Evolutionary conservation across 805 yeast genomes (phyloP).

Genomic region (Kuraishia ogatae): DNA sequence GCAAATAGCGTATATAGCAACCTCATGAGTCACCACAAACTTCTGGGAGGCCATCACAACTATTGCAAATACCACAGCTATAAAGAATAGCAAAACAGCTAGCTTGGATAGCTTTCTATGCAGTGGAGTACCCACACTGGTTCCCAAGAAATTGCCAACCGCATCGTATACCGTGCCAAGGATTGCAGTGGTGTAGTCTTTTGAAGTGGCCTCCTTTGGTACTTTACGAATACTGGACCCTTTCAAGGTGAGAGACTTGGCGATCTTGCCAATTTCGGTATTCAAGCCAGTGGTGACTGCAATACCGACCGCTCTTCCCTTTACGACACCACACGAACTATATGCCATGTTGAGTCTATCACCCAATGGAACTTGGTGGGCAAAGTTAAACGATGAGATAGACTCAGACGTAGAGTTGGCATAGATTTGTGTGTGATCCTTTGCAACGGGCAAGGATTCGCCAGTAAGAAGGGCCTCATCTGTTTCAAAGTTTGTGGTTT

Average conservation of each 20-base stretch:
- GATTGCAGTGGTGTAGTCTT: constrained; percentile 38
- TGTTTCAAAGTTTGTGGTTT: constrained; percentile 56
- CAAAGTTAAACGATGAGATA: background rate
- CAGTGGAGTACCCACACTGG: constrained; percentile 73
- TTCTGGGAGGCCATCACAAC: constrained; percentile 82
- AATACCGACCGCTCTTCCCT: constrained; percentile 68
- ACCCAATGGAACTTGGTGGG: constrained; percentile 48
- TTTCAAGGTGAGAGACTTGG: constrained; percentile 42
- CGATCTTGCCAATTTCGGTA: constrained; percentile 73
- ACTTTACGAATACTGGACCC: constrained; percentile 29
- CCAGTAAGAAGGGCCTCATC: constrained; percentile 90
- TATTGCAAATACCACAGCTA: constrained; percentile 82
- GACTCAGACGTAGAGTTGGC: constrained; percentile 10
- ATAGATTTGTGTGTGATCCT: constrained; percentile 35
- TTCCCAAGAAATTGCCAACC: constrained; percentile 65
- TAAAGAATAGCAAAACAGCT: constrained; percentile 60
- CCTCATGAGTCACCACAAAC: constrained; percentile 66
- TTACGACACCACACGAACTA: constrained; percentile 60
- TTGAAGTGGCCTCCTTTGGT: constrained; percentile 29
- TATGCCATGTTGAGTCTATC: constrained; percentile 68
- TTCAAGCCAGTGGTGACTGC: constrained; percentile 59
- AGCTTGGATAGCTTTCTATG: constrained; percentile 68
- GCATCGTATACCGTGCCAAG: constrained; percentile 42
- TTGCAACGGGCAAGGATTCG: constrained; percentile 70
- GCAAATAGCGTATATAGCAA: constrained; percentile 84